Percentiles rank a stretch among this genome's conserved stretches.
Conservation (phyloP, 305 asterid genomes). For the Solanum chacoense region DNA sequence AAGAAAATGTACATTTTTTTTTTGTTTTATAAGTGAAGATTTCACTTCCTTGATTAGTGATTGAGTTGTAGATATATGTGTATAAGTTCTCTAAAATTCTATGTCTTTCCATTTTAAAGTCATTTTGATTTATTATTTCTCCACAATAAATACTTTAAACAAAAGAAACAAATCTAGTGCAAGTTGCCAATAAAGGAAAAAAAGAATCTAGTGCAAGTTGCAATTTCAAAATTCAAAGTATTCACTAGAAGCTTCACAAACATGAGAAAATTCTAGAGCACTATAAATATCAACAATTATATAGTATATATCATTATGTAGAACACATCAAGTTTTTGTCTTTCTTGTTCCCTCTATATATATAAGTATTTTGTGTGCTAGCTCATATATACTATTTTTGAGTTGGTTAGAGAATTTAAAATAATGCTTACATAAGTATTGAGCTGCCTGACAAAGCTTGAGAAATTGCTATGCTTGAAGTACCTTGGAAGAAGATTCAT, state of each 20-base stretch:
- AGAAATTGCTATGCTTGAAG: conserved; percentile 77
- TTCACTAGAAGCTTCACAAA: conserved; percentile 7
- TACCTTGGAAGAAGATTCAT: conserved; percentile 54
- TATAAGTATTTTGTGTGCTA: not conserved
- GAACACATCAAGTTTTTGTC: not conserved
- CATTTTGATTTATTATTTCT: not conserved
- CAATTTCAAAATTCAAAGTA: not conserved
- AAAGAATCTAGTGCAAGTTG: not conserved
- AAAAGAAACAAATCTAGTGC: not conserved
- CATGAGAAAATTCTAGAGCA: conserved; percentile 4
- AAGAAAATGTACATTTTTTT: not conserved
- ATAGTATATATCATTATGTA: not conserved
- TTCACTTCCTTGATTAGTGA: not conserved
- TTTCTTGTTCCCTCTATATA: not conserved
- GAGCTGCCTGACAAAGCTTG: conserved; percentile 79
- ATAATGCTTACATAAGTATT: conserved; percentile 55
- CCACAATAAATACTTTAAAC: not conserved
- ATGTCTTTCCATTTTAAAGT: not conserved
- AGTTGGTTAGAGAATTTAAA: not conserved
- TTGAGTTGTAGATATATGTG: not conserved
- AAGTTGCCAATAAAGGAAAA: not conserved
- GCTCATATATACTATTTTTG: not conserved
- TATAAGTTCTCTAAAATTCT: not conserved
- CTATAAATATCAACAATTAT: not conserved
- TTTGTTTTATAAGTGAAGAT: not conserved